A percentile compares a stretch with the other conserved stretches of the same genome.
Evolutionary conservation across 1,139 yeast genomes (phyloP).

Genomic region (Fermentozyma sake): DNA sequence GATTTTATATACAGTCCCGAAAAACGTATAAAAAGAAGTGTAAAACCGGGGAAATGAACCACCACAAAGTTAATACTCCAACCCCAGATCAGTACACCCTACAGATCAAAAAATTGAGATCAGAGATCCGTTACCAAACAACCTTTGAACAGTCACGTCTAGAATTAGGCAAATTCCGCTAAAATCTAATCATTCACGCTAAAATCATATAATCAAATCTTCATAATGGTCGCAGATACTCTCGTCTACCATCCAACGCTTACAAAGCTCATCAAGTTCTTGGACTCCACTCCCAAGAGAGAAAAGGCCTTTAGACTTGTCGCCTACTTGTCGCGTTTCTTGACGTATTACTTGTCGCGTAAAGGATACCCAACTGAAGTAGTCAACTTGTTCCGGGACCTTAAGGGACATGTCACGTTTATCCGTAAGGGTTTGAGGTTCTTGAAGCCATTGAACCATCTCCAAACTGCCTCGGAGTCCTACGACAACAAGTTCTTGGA

Average conservation of each 20-base stretch:
- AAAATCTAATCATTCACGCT: too few relatives aligned
- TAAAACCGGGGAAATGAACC: too few relatives aligned
- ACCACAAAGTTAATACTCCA: too few relatives aligned
- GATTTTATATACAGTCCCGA: too few relatives aligned
- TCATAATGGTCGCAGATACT: conserved; percentile 60
- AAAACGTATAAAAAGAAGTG: too few relatives aligned
- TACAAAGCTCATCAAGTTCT: conserved; percentile 55
- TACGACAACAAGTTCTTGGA: conserved; percentile 72
- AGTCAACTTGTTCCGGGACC: conserved; percentile 45
- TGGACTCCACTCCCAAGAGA: conserved; percentile 61
- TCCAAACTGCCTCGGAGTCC: conserved; percentile 65
- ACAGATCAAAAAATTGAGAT: too few relatives aligned
- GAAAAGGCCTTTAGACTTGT: conserved; percentile 79
- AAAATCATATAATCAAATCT: too few relatives aligned
- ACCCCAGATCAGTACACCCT: too few relatives aligned
- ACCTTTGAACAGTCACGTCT: too few relatives aligned
- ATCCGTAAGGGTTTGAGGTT: conserved; percentile 83
- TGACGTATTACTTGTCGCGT: conserved; percentile 58
- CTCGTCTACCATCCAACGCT: conserved; percentile 73
- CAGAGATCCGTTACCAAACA: too few relatives aligned
- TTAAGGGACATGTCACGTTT: conserved; percentile 59
- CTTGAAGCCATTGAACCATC: conserved; percentile 75
- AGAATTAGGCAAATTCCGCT: too few relatives aligned
- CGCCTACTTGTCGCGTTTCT: conserved; percentile 76
- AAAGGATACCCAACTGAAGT: conserved; percentile 53